Evolutionary conservation across 1,284 basidiomycete species (phyloP).

Genomic region (Leccinum subrobustum): DNA sequence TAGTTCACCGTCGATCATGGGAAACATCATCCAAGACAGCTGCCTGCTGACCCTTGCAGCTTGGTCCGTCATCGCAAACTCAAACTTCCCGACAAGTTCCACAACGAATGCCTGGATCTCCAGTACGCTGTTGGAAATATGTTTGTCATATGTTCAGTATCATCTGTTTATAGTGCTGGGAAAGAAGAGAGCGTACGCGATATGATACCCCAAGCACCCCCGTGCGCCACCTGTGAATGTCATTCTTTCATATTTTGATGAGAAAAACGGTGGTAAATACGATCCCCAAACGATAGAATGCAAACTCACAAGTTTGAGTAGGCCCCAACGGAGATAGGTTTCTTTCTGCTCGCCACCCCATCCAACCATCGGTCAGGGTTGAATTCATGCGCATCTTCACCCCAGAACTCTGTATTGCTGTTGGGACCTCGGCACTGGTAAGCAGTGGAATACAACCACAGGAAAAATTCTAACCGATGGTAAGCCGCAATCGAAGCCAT

Average conservation of each 20-base stretch:
- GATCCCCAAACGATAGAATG: neutral
- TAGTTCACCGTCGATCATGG: conserved; percentile 45
- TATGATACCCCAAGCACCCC: conserved; percentile 49
- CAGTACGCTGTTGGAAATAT: conserved; percentile 26
- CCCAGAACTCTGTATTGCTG: neutral
- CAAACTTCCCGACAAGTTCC: conserved; percentile 43
- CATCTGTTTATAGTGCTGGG: neutral
- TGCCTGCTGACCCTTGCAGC: conserved; percentile 40
- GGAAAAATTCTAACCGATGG: conserved; percentile 24
- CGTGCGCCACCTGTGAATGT: conserved; percentile 45
- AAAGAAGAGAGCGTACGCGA: conserved; percentile 29
- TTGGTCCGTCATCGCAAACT: conserved; percentile 42
- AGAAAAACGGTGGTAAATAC: too few species aligned
- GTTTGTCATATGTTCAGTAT: neutral
- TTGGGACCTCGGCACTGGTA: neutral
- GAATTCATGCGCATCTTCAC: conserved; percentile 8
- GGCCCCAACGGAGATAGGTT: conserved; percentile 17
- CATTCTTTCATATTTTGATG: conserved; percentile 30
- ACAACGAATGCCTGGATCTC: too few species aligned
- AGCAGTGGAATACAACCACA: neutral
- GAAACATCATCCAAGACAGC: conserved; percentile 43
- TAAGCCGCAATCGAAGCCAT: neutral
- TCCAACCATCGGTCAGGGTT: neutral
- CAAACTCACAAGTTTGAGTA: conserved; percentile 49
- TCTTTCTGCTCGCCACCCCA: conserved; percentile 18